phyloP scores from a whole-genome alignment of 345 rosid genomes.

The Brassica rapa region DNA sequence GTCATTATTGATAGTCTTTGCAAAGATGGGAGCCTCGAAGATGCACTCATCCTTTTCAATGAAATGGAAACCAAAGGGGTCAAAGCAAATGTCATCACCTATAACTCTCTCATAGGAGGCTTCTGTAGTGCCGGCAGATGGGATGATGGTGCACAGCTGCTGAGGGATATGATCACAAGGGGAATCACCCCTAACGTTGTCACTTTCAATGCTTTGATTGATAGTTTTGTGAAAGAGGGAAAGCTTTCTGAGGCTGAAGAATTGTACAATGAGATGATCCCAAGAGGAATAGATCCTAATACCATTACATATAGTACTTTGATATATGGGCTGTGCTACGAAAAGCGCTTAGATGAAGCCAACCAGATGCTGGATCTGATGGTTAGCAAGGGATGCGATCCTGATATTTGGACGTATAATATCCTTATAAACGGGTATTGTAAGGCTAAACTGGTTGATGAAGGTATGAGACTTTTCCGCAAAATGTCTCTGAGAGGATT shows the following conservation, averaged over 20 bases:
- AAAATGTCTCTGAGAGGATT: not conserved
- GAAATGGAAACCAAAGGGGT: constrained; percentile 6
- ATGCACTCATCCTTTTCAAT: constrained; percentile 9
- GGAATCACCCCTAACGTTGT: not conserved
- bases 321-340: constrained; percentile 42
- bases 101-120: not conserved
- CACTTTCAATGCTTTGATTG: constrained; percentile 3
- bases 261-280: constrained; percentile 21
- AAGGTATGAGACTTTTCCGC: not conserved
- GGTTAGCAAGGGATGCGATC: constrained; percentile 24
- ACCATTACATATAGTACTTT: constrained; percentile 39
- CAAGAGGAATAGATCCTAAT: not conserved
- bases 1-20: constrained; percentile 25
- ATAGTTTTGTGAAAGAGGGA: constrained; percentile 30
- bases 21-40: not conserved
- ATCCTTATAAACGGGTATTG: not conserved
- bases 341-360: constrained; percentile 36
- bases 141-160: too few relatives aligned
- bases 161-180: not conserved
- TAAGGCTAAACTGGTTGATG: constrained; percentile 4
- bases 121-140: constrained; percentile 7
- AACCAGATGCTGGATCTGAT: constrained; percentile 21
- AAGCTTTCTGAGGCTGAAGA: constrained; percentile 31
- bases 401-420: constrained; percentile 17
- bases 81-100: not conserved